Conservation (phyloP, 1,139 yeast genomes). For the Debaryomyces sp. region DNA sequence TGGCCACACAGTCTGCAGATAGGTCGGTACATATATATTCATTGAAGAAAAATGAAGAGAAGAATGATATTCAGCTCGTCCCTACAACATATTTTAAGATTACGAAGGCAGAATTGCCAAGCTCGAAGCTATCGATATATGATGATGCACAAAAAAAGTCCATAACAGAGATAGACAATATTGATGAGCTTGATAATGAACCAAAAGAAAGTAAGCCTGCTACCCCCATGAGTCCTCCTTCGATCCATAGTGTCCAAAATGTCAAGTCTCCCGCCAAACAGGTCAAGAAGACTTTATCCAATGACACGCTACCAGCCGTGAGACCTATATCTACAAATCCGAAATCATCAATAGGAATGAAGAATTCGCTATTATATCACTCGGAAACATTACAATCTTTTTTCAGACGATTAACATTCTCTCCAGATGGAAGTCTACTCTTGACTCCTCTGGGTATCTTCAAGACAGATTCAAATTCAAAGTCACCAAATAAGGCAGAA, state of each 20-base stretch:
- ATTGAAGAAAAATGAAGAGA: conserved; percentile 23
- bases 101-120: conserved; percentile 48
- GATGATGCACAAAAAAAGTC: background rate
- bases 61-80: conserved; percentile 12
- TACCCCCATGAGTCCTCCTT: conserved; percentile 12
- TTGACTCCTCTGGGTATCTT: conserved; percentile 83
- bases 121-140: conserved; percentile 10
- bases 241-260: conserved; percentile 10
- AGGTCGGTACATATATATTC: conserved; percentile 70
- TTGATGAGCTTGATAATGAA: background rate
- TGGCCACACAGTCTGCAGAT: conserved; percentile 92
- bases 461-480: conserved; percentile 25
- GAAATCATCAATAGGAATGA: conserved; percentile 1
- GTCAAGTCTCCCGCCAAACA: conserved; percentile 28
- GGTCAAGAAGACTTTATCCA: conserved; percentile 21
- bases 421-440: conserved; percentile 86
- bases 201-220: background rate
- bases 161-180: background rate
- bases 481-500: conserved; percentile 12
- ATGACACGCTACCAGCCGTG: conserved; percentile 43
- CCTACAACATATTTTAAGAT: conserved; percentile 48
- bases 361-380: conserved; percentile 52
- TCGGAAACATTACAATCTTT: conserved; percentile 88
- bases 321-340: conserved; percentile 20
- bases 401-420: conserved; percentile 79